Base-by-base conservation (phyloP, 1,139 yeast genomes). In the Geotrichum fermentans region DNA sequence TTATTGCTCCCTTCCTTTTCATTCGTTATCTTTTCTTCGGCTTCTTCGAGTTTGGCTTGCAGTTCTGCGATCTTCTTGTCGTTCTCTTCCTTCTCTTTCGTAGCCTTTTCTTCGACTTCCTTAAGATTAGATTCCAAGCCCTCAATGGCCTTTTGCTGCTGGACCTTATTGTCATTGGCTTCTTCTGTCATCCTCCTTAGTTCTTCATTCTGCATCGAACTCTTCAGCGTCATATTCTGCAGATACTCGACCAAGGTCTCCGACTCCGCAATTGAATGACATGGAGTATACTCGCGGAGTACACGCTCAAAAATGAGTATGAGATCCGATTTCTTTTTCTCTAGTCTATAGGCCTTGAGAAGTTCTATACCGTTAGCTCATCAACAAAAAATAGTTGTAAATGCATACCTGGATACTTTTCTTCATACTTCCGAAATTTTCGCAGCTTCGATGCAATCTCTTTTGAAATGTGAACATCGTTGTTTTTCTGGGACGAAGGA, bases 361-460 rank as follows among this genome's bases (percentile, higher is more conserved):
- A 90, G 71, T 46, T 59, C 63, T 55, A 49, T 2, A 16, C 32
- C 30, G 16, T 10, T 24, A 30, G 18, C 16, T n/a, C n/a, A n/a
- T n/a, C n/a, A n/a, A n/a, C n/a, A n/a, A 42, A 36, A 1, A 32
- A 37, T 20, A 16, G 24, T 6, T 32, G 10, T 24, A 24, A 6
- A 10, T 24, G 10, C 53, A 3, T 44, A 50, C 53, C 49, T 28
- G 97, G 97, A 63, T 89, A 90, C 62, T 87, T 87, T 51, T 84
- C 85, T 65, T 92, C 98, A 64, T 89, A 92, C 64, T 88, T 89
- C 51, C 77, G 80, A 62, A 87, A 87, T 69, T 87, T 89, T 54
- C 77, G 76, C 66, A 90, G 68, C 60, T 83, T 85, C 11, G 81
- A 70, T 56, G 77, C 75, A 26, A 85, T 65, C 8, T 74, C 75